Evolutionary conservation across 2,329 filamentous ascomycete species (phyloP), one percentile per base, ranked within the genome.

Genomic region (Exophiala sideris): DNA sequence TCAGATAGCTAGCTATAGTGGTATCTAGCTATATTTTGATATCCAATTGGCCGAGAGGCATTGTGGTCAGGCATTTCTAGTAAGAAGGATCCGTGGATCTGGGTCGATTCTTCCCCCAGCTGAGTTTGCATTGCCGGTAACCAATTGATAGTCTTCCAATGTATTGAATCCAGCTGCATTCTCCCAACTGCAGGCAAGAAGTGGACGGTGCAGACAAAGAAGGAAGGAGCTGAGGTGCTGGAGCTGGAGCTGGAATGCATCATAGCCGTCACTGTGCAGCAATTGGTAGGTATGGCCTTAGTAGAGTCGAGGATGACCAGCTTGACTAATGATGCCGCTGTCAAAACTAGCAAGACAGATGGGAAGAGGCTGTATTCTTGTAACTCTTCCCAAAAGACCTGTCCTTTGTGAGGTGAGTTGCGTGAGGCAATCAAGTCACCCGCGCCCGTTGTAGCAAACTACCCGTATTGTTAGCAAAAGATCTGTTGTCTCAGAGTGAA

Each of bases 291-390:
- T 9, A 38, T 10, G 3, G 35, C 35, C 35, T 7, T 38, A 16
- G 29, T 29, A 33, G 18, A 29, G 29, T 20, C 24, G 16, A 39
- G 21, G 21, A 9, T 20, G 47, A 36, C 42, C 11, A 36, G 21
- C 24, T 45, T 57, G 54, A 57, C 54, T 57, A 54, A 57, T 57
- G 47, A 36, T 50, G 55, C 55, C 55, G 55, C 55, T 57, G 55
- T 57, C 55, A 57, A 44, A 49, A 50, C 44, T 8, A 29, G 18
- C 35, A 38, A 38, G 35, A 38, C 11, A 38, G 18, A 32, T 20
- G 29, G 20, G 21, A n/a, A 32, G 11, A 39, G 45, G 8, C 45
- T n/a, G 21, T 14, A 47, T 11, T 8, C 14, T 29, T 35, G 45
- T 11, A 39, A 7, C 12, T 18, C n/a, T 14, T 21, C n/a, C 20